Conservation (phyloP, 192 early-diverging fungal species). For the Backusella psychrophila region DNA sequence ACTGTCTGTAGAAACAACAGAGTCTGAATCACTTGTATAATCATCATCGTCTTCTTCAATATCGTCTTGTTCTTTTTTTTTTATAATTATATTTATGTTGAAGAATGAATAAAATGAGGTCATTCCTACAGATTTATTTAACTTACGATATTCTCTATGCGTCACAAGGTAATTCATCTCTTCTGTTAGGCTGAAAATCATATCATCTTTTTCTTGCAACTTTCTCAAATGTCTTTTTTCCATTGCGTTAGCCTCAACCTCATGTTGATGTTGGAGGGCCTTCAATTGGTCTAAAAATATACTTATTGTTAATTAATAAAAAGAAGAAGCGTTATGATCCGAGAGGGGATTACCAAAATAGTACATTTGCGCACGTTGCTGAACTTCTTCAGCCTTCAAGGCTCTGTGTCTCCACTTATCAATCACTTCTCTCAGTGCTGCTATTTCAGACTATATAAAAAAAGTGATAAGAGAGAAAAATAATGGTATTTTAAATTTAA, state of each 20-base stretch:
- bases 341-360: background rate
- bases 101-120: slow-evolving; percentile 12
- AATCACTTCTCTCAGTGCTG: slow-evolving; percentile 10
- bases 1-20: background rate
- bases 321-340: background rate
- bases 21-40: background rate
- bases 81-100: background rate
- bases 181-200: background rate
- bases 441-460: slow-evolving; percentile 10
- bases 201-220: slow-evolving; percentile 4
- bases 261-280: background rate
- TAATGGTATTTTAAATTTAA: background rate
- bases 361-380: slow-evolving; percentile 1
- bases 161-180: slow-evolving; percentile 6
- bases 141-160: slow-evolving; percentile 14
- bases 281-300: slow-evolving; percentile 6
- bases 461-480: background rate
- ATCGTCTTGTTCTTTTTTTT: background rate
- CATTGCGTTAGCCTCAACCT: background rate
- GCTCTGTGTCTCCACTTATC: slow-evolving; percentile 8
- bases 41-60: background rate
- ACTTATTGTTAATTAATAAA: background rate
- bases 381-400: background rate
- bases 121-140: slow-evolving; percentile 8
- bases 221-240: slow-evolving; percentile 9